phyloP scores from a whole-genome alignment of 2,329 filamentous ascomycete species.

The Cryphonectria japonica region DNA sequence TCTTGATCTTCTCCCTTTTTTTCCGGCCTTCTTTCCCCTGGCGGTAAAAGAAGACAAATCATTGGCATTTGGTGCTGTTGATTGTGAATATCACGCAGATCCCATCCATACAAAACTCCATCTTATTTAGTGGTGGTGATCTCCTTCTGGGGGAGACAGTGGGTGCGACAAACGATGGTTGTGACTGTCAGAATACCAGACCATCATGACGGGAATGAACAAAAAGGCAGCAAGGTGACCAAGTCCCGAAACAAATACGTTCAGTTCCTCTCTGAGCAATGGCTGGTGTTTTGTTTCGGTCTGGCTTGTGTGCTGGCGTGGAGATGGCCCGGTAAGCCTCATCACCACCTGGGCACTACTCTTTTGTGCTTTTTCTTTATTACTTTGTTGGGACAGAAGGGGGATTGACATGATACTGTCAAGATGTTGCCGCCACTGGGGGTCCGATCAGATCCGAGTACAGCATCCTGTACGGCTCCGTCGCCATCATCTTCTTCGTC shows the following conservation, averaged over 20 bases:
- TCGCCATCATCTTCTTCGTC: slow-evolving; percentile 71
- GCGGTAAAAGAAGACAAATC: not conserved
- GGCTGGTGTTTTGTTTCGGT: slow-evolving; percentile 66
- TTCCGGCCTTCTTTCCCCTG: no score
- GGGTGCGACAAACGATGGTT: slow-evolving; percentile 20
- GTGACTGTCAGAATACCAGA: slow-evolving; percentile 17
- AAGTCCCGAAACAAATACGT: slow-evolving; percentile 17
- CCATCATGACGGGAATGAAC: not conserved
- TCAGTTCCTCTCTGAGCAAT: slow-evolving; percentile 57
- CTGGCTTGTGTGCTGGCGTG: slow-evolving; percentile 53
- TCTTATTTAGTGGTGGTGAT: not conserved
- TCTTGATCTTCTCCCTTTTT: not conserved
- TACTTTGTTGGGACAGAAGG: not conserved
- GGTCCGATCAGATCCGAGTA: slow-evolving; percentile 57
- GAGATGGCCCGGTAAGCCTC: slow-evolving; percentile 46
- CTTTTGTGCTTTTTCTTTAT: not conserved
- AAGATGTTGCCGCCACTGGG: slow-evolving; percentile 53
- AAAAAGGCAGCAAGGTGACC: not conserved
- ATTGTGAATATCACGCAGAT: not conserved
- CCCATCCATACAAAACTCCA: not conserved
- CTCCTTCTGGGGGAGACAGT: slow-evolving; percentile 3
- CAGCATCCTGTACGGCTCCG: slow-evolving; percentile 69
- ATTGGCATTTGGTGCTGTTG: not conserved
- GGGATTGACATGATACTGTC: not conserved
- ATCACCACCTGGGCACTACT: not conserved